Conservation (phyloP, 164 flowering plant species). For the Aristolochia californica region DNA sequence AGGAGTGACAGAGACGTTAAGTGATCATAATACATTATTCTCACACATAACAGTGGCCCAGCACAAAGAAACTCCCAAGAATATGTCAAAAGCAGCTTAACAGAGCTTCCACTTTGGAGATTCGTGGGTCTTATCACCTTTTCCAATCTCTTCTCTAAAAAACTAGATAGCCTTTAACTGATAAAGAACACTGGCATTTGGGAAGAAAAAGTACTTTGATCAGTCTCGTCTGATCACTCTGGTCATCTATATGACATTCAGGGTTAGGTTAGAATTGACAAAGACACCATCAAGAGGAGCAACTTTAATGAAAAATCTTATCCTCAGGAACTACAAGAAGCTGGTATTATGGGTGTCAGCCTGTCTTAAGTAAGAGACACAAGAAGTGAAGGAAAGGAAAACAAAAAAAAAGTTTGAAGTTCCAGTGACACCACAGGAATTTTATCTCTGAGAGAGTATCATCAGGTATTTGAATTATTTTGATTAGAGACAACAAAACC, state of each 20-base stretch:
- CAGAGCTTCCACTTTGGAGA: constrained; percentile 11
- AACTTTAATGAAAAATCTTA: no score
- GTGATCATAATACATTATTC: neutral
- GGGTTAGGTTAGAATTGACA: no score
- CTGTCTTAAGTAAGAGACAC: no score
- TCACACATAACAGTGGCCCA: constrained; percentile 2
- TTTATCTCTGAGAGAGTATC: constrained; percentile 19
- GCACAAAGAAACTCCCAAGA: constrained; percentile 3
- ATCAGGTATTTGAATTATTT: constrained; percentile 10
- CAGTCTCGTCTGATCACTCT: no score
- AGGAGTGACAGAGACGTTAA: neutral
- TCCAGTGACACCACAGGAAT: constrained; percentile 17
- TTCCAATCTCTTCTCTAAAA: neutral
- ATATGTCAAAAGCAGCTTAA: constrained; percentile 10
- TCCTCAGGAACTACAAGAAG: no score
- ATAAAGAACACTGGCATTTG: neutral
- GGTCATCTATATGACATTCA: no score
- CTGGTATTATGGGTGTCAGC: no score
- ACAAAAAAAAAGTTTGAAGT: neutral
- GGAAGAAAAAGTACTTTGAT: no score
- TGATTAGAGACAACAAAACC: constrained; percentile 2
- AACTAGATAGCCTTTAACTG: constrained; percentile 1
- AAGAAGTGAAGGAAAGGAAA: neutral
- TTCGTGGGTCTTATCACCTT: constrained; percentile 8
- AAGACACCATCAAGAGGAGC: no score